phyloP scores from a whole-genome alignment of 441 rosid species.

The Pelargonium cotyledonis region DNA sequence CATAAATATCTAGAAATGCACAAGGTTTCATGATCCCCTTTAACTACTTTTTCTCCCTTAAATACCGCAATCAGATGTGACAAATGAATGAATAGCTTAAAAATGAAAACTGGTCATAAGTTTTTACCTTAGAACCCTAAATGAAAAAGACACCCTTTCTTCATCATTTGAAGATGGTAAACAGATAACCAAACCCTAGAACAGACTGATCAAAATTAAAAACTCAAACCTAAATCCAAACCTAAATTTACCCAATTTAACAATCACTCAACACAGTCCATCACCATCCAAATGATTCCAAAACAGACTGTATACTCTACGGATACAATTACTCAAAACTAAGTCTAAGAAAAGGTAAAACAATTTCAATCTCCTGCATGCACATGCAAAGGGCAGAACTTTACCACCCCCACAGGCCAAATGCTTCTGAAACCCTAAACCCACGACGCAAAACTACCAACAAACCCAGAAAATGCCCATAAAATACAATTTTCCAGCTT shows the following conservation, averaged over 20 bases:
- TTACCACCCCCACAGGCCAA: background rate
- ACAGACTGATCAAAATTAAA: constrained; percentile 1
- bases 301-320: background rate
- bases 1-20: background rate
- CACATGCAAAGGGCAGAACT: background rate
- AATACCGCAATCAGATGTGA: background rate
- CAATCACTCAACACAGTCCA: background rate
- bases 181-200: background rate
- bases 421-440: background rate
- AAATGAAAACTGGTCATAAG: background rate
- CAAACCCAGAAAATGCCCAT: constrained; percentile 1
- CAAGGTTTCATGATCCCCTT: background rate
- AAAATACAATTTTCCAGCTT: background rate
- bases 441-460: background rate
- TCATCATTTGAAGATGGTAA: background rate
- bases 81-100: background rate
- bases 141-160: background rate
- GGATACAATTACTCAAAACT: background rate
- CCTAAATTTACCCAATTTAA: background rate
- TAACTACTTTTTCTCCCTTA: background rate
- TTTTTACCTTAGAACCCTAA: background rate
- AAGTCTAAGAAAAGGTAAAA: background rate
- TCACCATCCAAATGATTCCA: background rate
- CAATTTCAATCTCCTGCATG: background rate
- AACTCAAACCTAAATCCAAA: background rate